phyloP scores from a whole-genome alignment of 495 filamentous ascomycete genomes.

The Aspergillus mulundensis region DNA sequence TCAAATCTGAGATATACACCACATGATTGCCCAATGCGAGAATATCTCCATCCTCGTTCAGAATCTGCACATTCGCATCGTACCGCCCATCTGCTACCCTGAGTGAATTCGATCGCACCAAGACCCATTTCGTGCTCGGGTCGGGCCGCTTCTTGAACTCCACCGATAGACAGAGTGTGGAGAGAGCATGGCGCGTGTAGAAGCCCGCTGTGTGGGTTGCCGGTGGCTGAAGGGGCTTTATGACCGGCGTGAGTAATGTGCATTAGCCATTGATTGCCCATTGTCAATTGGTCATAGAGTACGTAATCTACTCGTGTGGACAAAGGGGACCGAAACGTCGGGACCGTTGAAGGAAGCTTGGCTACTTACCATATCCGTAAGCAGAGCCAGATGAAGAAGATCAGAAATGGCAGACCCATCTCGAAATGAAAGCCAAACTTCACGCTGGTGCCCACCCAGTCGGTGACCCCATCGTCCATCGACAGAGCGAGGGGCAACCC shows the following conservation, averaged over 20 bases:
- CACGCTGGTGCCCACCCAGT: slow-evolving; percentile 21
- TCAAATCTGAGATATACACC: slow-evolving; percentile 11
- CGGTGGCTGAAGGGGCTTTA: slow-evolving; percentile 22
- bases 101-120: slow-evolving; percentile 20
- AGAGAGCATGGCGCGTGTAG: slow-evolving; percentile 19
- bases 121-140: slow-evolving; percentile 19
- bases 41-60: slow-evolving; percentile 12
- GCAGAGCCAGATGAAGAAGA: slow-evolving; percentile 16
- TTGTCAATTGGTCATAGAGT: neutral
- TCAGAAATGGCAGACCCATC: slow-evolving; percentile 19
- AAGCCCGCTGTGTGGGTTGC: slow-evolving; percentile 21
- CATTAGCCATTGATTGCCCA: neutral
- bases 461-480: slow-evolving; percentile 23
- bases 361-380: slow-evolving; percentile 19
- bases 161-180: slow-evolving; percentile 22
- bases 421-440: slow-evolving; percentile 23
- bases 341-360: neutral
- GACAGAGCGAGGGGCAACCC: slow-evolving; percentile 17
- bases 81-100: slow-evolving; percentile 20
- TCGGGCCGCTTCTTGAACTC: slow-evolving; percentile 25
- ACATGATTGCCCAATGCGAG: slow-evolving; percentile 24
- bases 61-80: slow-evolving; percentile 19
- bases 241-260: neutral
- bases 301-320: neutral
- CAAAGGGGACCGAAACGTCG: neutral